Base-by-base conservation (phyloP, 768 basidiomycete genomes). In the Gyrodon lividus region DNA sequence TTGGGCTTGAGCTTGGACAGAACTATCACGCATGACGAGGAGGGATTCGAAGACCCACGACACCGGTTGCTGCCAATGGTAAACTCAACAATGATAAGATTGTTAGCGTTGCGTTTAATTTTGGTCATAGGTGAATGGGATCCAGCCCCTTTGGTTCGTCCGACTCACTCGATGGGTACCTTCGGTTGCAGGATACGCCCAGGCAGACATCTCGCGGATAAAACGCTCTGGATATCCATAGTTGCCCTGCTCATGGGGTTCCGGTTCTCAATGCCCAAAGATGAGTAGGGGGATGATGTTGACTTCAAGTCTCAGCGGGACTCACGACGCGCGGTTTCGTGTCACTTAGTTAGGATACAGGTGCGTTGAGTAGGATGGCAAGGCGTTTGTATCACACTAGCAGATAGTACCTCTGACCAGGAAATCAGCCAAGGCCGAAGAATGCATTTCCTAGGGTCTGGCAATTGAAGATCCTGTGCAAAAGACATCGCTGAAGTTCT, bases 211-310 rank as follows among this genome's bases (percentile, higher is more conserved):
- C n/a, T n/a, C n/a, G n/a, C n/a, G n/a, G n/a, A n/a, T n/a, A n/a
- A 19, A 9, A 46, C 48, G 5, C 20, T 58, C 13, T 58, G 56
- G 56, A 31, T 46, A 5, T n/a, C 47, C 6, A 55, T 57, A 10
- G 42, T 43, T 8, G 38, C 35, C 17, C 13, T 51, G 14, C 44
- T 58, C 17, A 41, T 49, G 43, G 38, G 42, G 9, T 58, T 46
- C 28, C 40, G 46, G 28, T 51, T 56, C 39, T 30, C 45, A 10
- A 55, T n/a, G 39, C 40, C 55, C 17, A 26, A 42, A 37, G 54
- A 56, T 17, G 46, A 47, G 28, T 17, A 26, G 26, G 55, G 55
- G 4, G 31, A 10, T 24, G 54, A 55, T 8, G 55, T 49, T 17
- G 46, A 55, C 30, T 12, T 48, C 9, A 16, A 52, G 23, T 34